Conservation (phyloP, 176 grass and related monocot genomes). For the Miscanthus lutarioriparius region DNA sequence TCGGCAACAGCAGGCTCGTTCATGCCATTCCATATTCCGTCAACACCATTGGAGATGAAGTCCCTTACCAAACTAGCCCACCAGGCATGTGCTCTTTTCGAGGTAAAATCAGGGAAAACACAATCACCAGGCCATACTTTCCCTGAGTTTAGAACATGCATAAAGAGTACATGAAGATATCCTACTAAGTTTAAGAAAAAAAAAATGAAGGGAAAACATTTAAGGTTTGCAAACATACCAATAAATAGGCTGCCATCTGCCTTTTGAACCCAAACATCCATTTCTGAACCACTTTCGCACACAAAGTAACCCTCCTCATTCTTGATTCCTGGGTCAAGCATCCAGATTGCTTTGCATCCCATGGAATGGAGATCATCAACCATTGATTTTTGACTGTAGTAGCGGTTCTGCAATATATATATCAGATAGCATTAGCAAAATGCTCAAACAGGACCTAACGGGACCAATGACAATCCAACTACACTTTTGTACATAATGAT, state of each 20-base stretch:
- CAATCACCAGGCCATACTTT: conserved; percentile 89
- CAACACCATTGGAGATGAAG: conserved; percentile 74
- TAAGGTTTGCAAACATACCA: conserved; percentile 45
- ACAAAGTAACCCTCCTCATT: conserved; percentile 79
- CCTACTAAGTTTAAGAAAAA: neutral
- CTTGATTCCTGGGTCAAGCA: conserved; percentile 99
- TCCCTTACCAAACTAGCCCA: conserved; percentile 78
- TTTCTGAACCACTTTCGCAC: conserved; percentile 69
- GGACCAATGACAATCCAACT: neutral
- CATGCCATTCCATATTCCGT: conserved; percentile 99
- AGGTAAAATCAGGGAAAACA: conserved; percentile 92
- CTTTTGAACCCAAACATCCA: conserved; percentile 79
- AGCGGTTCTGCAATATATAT: conserved; percentile 50
- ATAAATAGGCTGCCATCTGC: conserved; percentile 61
- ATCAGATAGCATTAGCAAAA: neutral
- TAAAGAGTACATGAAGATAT: neutral
- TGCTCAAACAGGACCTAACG: neutral
- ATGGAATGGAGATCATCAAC: conserved; percentile 64
- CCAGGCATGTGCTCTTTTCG: conserved; percentile 64
- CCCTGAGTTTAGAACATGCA: conserved; percentile 50
- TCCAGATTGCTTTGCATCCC: conserved; percentile 92
- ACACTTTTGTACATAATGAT: neutral
- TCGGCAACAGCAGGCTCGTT: conserved; percentile 85
- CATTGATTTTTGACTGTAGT: conserved; percentile 80
- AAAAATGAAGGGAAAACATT: neutral